A percentile compares a stretch with the other conserved stretches of the same genome.
phyloP scores from a whole-genome alignment of 1,139 yeast genomes.

The Candida mesenterica region DNA sequence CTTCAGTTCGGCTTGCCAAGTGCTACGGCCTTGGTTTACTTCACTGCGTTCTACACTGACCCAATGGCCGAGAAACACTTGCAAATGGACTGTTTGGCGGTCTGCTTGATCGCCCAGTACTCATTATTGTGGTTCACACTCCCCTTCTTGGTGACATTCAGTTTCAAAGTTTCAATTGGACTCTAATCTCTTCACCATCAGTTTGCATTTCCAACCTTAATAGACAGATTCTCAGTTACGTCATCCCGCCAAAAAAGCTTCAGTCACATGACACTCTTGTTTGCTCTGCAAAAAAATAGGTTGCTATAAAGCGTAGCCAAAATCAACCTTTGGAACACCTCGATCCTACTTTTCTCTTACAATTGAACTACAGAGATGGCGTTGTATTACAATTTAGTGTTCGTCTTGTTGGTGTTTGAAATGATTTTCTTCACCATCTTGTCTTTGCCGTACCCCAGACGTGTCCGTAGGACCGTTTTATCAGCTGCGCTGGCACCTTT shows the following conservation, averaged over 20 bases:
- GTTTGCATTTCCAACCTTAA: not conserved
- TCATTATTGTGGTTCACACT: constrained; percentile 55
- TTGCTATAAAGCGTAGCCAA: too few species aligned
- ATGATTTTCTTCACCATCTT: constrained; percentile 78
- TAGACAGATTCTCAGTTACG: too few species aligned
- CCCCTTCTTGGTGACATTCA: constrained; percentile 65
- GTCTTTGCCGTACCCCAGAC: constrained; percentile 83
- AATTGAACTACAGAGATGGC: constrained; percentile 64
- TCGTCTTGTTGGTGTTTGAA: constrained; percentile 71
- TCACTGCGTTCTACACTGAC: constrained; percentile 81
- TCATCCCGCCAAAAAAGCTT: too few species aligned
- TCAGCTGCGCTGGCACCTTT: constrained; percentile 66
- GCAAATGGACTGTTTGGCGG: constrained; percentile 83
- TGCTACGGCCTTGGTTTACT: constrained; percentile 79
- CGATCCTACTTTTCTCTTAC: too few species aligned
- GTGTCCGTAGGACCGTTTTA: constrained; percentile 66
- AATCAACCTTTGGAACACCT: too few species aligned
- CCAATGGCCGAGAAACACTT: constrained; percentile 57
- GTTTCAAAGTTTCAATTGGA: constrained; percentile 42
- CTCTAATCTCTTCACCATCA: too few species aligned
- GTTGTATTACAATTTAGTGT: constrained; percentile 71
- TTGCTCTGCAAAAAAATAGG: too few species aligned
- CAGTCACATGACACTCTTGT: too few species aligned
- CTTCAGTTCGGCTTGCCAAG: constrained; percentile 80
- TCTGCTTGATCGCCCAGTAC: constrained; percentile 70